phyloP scores from a whole-genome alignment of 2,329 filamentous ascomycete species.

The Chaetothyriales sp. region DNA sequence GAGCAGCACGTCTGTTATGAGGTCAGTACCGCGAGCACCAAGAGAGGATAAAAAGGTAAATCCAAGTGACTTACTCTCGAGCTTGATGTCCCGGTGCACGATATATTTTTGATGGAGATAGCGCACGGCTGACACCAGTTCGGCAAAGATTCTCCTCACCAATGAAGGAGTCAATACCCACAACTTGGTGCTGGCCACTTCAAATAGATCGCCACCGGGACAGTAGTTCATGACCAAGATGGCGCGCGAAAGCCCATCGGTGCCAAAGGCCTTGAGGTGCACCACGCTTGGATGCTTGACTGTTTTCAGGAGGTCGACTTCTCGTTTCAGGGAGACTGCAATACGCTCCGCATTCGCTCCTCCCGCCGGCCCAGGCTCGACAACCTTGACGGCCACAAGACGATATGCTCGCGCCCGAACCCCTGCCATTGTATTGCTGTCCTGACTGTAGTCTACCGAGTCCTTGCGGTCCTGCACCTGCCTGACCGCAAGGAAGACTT shows the following conservation, averaged over 20 bases:
- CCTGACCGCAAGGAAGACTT: slow-evolving; percentile 79
- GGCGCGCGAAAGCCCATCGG: slow-evolving; percentile 62
- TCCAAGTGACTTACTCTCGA: slow-evolving; percentile 59
- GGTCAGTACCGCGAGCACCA: slow-evolving; percentile 10
- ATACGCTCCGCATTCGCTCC: slow-evolving; percentile 86
- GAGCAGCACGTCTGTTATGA: slow-evolving; percentile 64
- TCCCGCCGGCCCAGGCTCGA: slow-evolving; percentile 84
- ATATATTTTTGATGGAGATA: slow-evolving; percentile 78
- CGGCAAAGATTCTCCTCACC: slow-evolving; percentile 73
- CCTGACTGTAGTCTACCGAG: slow-evolving; percentile 22
- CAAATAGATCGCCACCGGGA: slow-evolving; percentile 86
- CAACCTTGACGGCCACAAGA: slow-evolving; percentile 86
- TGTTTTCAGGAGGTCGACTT: slow-evolving; percentile 81
- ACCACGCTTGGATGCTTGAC: slow-evolving; percentile 82
- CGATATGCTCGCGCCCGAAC: slow-evolving; percentile 48
- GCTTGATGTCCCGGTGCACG: slow-evolving; percentile 93
- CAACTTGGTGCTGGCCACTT: slow-evolving; percentile 62
- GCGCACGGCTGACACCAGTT: slow-evolving; percentile 67
- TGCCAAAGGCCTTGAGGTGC: slow-evolving; percentile 80
- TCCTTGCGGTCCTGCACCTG: slow-evolving; percentile 41
- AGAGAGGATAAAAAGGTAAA: slow-evolving; percentile 1
- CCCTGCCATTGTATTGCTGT: slow-evolving; percentile 26
- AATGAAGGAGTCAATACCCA: slow-evolving; percentile 52
- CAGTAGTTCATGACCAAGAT: slow-evolving; percentile 83
- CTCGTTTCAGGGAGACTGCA: slow-evolving; percentile 83